Conservation (phyloP, 441 rosid species). For the Breynia disticha region DNA sequence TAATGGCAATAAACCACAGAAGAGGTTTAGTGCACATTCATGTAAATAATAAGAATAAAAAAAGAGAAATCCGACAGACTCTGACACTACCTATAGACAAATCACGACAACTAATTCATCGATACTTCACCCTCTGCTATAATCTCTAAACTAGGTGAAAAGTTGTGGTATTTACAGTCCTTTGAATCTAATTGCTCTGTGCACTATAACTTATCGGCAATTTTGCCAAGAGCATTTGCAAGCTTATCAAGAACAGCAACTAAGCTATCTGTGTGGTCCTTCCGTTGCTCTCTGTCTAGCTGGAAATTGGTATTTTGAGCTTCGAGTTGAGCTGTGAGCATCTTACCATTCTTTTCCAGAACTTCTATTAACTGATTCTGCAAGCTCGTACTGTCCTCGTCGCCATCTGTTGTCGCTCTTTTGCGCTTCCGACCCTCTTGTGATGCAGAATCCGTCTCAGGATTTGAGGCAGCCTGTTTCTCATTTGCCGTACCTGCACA, state of each 20-base stretch:
- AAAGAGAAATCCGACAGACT: conserved; percentile 8
- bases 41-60: not conserved
- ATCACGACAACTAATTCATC: conserved; percentile 16
- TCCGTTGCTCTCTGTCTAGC: conserved; percentile 84
- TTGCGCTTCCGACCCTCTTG: conserved; percentile 68
- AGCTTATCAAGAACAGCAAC: conserved; percentile 80
- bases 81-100: conserved; percentile 14
- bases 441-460: conserved; percentile 49
- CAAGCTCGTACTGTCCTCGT: conserved; percentile 34
- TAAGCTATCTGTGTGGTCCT: conserved; percentile 53
- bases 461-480: conserved; percentile 32
- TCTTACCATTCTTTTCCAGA: conserved; percentile 71
- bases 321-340: conserved; percentile 79
- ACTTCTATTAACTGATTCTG: conserved; percentile 54
- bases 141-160: conserved; percentile 13
- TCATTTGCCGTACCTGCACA: conserved; percentile 40
- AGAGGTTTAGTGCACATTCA: not conserved
- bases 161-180: conserved; percentile 27
- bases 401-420: conserved; percentile 26
- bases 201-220: conserved; percentile 83
- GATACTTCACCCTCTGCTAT: conserved; percentile 23
- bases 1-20: conserved; percentile 9
- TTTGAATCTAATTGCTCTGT: conserved; percentile 4
- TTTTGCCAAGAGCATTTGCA: conserved; percentile 76
- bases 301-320: conserved; percentile 68